Evolutionary conservation across 2,329 filamentous ascomycete species (phyloP), one percentile per base, ranked within the genome.

Genomic region (Sclerotinia subarctica): DNA sequence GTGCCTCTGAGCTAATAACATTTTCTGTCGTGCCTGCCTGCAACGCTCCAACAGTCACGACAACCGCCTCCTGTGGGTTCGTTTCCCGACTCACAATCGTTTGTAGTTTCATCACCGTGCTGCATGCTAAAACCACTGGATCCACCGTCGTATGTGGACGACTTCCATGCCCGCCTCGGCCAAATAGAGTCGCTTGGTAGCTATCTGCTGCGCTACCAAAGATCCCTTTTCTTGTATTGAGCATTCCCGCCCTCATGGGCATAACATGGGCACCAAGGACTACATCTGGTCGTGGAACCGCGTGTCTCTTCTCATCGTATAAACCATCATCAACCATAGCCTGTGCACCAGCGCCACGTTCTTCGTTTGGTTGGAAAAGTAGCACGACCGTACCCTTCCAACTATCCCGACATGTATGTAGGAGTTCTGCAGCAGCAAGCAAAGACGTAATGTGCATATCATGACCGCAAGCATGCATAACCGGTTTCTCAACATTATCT

Each of bases 401-500:
- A 0, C 70, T 49, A 0, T 80, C 71, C 76, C 80, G 0, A 78
- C 75, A 0, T 10, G 76, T 77, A 0, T 80, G 76, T 0, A 91
- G 78, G 0, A 82, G 78, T 24, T 82, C 79, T 0, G 85, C 82
- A 0, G 84, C 82, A 0, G 82, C 88, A 1, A 90, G 78, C 2
- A 90, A 78, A 32, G 79, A 78, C 0, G 85, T 81, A 38, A 89
- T 84, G 73, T 90, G 87, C 79, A 88, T 86, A 72, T 89, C 87
- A 73, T 90, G 88, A 0, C 88, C 88, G 75, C 88, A 90, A 42
- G 88, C 87, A 77, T 90, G 88, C 87, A 90, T 90, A 0, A 88
- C 84, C 0, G 85, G 84, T 64, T 83, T 82, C 63, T 81, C 78
- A 15, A 42, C 4, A 0, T 78, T 74, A 0, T 84, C 85, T 70